Evolutionary conservation across 768 basidiomycete species (phyloP), one percentile per base, ranked within the genome.

Genomic region (Rhizopogon vinicolor): DNA sequence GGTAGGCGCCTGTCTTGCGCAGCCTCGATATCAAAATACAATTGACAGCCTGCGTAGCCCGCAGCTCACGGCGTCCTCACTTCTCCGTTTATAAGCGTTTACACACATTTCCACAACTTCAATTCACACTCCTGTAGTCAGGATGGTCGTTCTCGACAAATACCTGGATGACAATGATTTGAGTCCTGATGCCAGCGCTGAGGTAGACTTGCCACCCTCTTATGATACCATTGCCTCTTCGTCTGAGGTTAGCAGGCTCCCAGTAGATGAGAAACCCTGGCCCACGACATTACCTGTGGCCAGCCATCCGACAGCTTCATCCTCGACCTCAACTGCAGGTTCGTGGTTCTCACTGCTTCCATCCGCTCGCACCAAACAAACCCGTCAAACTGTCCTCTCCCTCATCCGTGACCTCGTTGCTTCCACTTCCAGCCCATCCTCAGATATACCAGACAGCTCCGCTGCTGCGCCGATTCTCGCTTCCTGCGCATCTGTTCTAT

Each of bases 351-450:
- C 66, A 29, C 56, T 51, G 52, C 50, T 63, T 18, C 42, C 63
- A 19, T 63, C 63, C 33, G 40, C 68, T 2, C 63, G 63, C 19
- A 60, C 75, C 3, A 74, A 76, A 42, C 80, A 86, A 61, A 77
- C 86, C 31, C 75, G 75, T 4, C 64, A 66, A 31, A 86, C 85
- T 2, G 76, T 85, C 4, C 69, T 78, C 2, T 71, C 75, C 1
- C 77, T 87, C 18, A 59, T 87, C 13, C 79, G 81, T 5, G 85
- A 86, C 62, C 71, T 85, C 29, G 79, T 84, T 18, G 74, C 77
- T 1, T 63, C 73, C 12, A 58, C 64, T 12, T 64, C 55, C 52
- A 60, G 22, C 31, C 44, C 9, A 58, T 63, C 68, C 1, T 54
- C 60, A 33, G 25, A 63, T 49, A 51, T 64, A 44, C 46, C 68